Evolutionary conservation across 306 rosid genomes (phyloP), one percentile per base, ranked within the genome.

Genomic region (Vachellia collinsii): DNA sequence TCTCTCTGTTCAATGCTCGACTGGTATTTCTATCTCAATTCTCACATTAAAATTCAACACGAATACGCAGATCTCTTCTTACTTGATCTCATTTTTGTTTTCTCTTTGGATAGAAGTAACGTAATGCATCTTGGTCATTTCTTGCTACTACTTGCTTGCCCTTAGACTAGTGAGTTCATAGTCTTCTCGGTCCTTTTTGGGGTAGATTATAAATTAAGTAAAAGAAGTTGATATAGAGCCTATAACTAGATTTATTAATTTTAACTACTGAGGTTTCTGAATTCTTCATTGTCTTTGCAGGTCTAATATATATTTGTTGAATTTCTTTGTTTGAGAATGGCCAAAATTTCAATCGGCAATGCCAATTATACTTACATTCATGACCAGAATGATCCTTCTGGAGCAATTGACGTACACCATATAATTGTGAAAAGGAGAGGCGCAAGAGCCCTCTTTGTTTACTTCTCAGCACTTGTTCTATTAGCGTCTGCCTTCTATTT

Each of bases 321-420:
- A 37, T 34, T 70, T 38, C 20, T 44, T 75, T 68, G 9, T 25
- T 69, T 70, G 86, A 86, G 83, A 80, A 94, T 94, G 98, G 87
- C 78, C 72, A 81, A 83, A 44, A 77, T 82, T 78, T 81, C 90
- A 71, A 75, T 88, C 76, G 86, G 88, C 74, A 87, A 81, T 85
- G 75, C 78, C 81, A 87, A 83, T 83, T 89, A 88, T 77, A 87
- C 58, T 16, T 94, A 94, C 36, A 34, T 83, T 36, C 90, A 84
- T 77, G 98, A 89, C 74, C 62, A 76, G 67, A 88, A 92, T 23
- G 85, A 90, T 82, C 86, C 89, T 25, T 77, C 88, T 73, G 88
- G 85, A 76, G 86, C 83, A 29, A 86, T 86, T 76, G 94, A 94
- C 53, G 77, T 83, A 46, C 98, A 94, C 86, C 92, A 83, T 75